Evolutionary conservation across 2,329 filamentous ascomycete species (phyloP).

Genomic region (Fonsecaea monophora): DNA sequence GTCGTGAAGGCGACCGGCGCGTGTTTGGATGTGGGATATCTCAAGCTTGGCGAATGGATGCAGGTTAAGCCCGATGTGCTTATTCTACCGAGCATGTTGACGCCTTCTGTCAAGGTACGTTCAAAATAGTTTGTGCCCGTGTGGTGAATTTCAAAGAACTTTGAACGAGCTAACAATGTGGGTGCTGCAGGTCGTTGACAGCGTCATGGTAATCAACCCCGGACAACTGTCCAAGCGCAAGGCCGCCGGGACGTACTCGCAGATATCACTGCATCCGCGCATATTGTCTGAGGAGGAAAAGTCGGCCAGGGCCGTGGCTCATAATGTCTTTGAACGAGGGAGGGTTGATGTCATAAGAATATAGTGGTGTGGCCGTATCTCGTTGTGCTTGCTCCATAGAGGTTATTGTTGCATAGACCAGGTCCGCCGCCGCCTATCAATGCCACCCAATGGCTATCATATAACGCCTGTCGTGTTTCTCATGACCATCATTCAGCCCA

Average conservation of each 20-base stretch:
- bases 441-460: background rate
- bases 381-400: background rate
- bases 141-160: background rate
- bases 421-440: background rate
- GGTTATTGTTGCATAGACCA: background rate
- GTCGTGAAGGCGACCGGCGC: conserved; percentile 72
- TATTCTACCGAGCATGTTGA: conserved; percentile 79
- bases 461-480: conserved; percentile 3
- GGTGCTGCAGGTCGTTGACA: conserved; percentile 76
- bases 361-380: conserved; percentile 44
- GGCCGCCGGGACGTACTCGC: conserved; percentile 83
- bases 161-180: conserved; percentile 29
- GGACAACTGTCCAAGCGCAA: conserved; percentile 84
- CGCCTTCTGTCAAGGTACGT: conserved; percentile 84
- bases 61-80: conserved; percentile 84
- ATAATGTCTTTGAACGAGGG: conserved; percentile 80
- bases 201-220: conserved; percentile 88
- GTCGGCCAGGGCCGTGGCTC: conserved; percentile 66
- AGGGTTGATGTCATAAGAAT: conserved; percentile 88
- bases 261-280: conserved; percentile 75
- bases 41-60: conserved; percentile 90
- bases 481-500: background rate
- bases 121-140: no score
- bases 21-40: conserved; percentile 80
- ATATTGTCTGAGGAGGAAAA: conserved; percentile 64